phyloP scores from a whole-genome alignment of 495 filamentous ascomycete species.

The Aspergillus indologenus region DNA sequence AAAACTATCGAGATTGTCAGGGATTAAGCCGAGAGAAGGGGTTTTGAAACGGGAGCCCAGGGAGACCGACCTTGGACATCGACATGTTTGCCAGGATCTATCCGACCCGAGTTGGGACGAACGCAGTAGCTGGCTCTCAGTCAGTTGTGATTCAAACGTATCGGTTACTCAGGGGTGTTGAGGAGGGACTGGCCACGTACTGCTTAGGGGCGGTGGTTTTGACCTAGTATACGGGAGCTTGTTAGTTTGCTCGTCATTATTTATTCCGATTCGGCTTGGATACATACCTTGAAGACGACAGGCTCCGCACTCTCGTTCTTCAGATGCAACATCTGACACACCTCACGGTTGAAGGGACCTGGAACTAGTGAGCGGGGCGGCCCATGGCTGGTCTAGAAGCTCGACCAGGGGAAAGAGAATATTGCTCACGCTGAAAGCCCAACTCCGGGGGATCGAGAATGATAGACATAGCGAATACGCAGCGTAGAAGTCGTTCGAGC shows the following conservation, averaged over 20 bases:
- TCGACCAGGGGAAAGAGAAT: slow-evolving; percentile 11
- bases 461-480: slow-evolving; percentile 72
- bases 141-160: slow-evolving; percentile 25
- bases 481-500: slow-evolving; percentile 2
- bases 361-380: slow-evolving; percentile 7
- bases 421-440: slow-evolving; percentile 78
- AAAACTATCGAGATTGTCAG: slow-evolving; percentile 59
- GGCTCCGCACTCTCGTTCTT: slow-evolving; percentile 74
- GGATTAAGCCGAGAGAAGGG: not conserved
- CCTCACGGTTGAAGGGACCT: slow-evolving; percentile 94
- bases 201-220: slow-evolving; percentile 99
- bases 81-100: slow-evolving; percentile 81
- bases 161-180: not conserved
- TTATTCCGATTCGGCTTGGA: not conserved
- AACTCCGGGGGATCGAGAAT: slow-evolving; percentile 89
- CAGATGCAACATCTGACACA: slow-evolving; percentile 77
- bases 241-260: slow-evolving; percentile 13
- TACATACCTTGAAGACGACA: slow-evolving; percentile 89
- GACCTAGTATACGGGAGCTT: slow-evolving; percentile 55
- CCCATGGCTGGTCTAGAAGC: slow-evolving; percentile 3
- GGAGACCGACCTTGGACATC: slow-evolving; percentile 80
- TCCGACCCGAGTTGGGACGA: slow-evolving; percentile 92
- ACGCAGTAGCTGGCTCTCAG: slow-evolving; percentile 80
- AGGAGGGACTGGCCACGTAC: slow-evolving; percentile 53
- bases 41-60: not conserved